phyloP scores from a whole-genome alignment of 1,139 yeast species.

The Saccharomyces hybrid region DNA sequence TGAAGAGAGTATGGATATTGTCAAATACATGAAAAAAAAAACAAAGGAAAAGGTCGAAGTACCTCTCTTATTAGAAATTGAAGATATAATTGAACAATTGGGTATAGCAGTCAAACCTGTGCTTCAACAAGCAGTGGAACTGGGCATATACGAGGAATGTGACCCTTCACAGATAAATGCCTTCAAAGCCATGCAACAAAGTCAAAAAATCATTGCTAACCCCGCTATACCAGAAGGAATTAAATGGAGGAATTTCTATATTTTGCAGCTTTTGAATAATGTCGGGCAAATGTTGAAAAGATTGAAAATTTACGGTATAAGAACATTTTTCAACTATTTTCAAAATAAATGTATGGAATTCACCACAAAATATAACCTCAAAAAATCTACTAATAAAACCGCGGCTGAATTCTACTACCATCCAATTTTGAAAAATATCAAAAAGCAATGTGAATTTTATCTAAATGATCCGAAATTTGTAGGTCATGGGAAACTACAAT shows the following conservation, averaged over 20 bases:
- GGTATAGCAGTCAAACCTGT: constrained; percentile 59
- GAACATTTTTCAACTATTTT: constrained; percentile 65
- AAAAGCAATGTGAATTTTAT: constrained; percentile 40
- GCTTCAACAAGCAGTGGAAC: constrained; percentile 54
- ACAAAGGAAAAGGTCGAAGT: constrained; percentile 54
- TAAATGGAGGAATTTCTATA: constrained; percentile 62
- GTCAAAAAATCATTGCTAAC: constrained; percentile 48
- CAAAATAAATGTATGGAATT: constrained; percentile 52
- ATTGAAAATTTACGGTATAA: constrained; percentile 73
- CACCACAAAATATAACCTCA: constrained; percentile 45
- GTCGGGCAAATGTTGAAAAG: constrained; percentile 69
- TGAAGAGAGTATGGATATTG: constrained; percentile 76
- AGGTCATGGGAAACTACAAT: constrained; percentile 73
- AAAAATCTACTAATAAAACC: constrained; percentile 45
- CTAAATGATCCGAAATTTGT: constrained; percentile 38
- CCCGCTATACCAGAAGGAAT: constrained; percentile 53
- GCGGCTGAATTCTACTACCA: constrained; percentile 55
- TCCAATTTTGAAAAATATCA: constrained; percentile 40
- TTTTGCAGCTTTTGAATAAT: constrained; percentile 54
- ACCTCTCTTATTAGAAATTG: constrained; percentile 45
- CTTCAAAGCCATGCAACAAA: constrained; percentile 64
- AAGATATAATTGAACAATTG: constrained; percentile 44
- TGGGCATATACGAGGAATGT: constrained; percentile 52
- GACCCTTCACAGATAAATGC: constrained; percentile 65
- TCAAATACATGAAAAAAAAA: constrained; percentile 67